phyloP scores from a whole-genome alignment of 257 asterid species.

The Lithospermum erythrorhizon region DNA sequence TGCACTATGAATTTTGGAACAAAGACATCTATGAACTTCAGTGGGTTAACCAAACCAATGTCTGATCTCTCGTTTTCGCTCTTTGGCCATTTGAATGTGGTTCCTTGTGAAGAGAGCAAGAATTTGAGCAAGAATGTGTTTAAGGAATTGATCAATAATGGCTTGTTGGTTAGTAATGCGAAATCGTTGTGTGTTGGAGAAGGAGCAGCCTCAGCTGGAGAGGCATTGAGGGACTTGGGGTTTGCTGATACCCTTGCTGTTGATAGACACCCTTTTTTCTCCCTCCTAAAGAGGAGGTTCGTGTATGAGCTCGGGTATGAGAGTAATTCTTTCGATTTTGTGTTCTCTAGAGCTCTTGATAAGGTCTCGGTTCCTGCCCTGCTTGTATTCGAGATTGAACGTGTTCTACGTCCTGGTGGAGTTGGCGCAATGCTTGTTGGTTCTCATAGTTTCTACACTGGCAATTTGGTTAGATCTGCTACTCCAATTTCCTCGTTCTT shows the following conservation, averaged over 20 bases:
- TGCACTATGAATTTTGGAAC: slow-evolving; percentile 43
- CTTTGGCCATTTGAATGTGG: slow-evolving; percentile 11
- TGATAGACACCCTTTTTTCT: slow-evolving; percentile 60
- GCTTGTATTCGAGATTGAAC: slow-evolving; percentile 72
- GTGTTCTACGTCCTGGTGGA: slow-evolving; percentile 77
- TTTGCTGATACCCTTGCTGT: slow-evolving; percentile 40
- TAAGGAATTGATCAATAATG: slow-evolving; percentile 42
- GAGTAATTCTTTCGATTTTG: slow-evolving; percentile 58
- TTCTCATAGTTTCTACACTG: slow-evolving; percentile 26
- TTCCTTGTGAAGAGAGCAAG: slow-evolving; percentile 17
- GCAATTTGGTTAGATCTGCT: slow-evolving; percentile 42
- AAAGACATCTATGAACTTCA: slow-evolving; percentile 16
- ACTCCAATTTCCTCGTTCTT: slow-evolving; percentile 38
- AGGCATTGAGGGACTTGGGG: slow-evolving; percentile 56
- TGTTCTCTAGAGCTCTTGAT: slow-evolving; percentile 64
- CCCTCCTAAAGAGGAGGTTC: slow-evolving; percentile 56
- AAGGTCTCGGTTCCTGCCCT: slow-evolving; percentile 61
- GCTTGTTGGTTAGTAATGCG: slow-evolving; percentile 45
- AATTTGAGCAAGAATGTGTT: slow-evolving; percentile 41
- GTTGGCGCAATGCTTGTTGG: slow-evolving; percentile 60
- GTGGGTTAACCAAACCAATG: slow-evolving; percentile 19
- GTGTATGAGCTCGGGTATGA: slow-evolving; percentile 55
- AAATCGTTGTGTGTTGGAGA: slow-evolving; percentile 64
- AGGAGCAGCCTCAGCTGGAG: slow-evolving; percentile 40
- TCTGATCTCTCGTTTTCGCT: slow-evolving; percentile 17